Evolutionary conservation across 805 yeast genomes (phyloP).

Genomic region (Ogataea nitratoaversa): DNA sequence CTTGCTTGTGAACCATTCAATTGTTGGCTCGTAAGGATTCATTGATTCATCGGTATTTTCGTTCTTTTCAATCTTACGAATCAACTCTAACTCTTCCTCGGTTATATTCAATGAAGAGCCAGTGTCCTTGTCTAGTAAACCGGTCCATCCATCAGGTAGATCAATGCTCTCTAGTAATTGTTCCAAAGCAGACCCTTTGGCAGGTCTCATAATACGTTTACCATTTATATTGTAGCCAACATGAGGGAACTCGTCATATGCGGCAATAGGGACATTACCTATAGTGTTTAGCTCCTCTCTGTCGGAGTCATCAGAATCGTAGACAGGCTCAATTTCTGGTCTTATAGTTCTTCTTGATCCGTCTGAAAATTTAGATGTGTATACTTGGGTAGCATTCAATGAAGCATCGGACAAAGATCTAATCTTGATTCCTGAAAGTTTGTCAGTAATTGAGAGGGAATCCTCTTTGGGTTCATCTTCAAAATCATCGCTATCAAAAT

Average conservation of each 20-base stretch:
- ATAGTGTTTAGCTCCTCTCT: constrained; percentile 77
- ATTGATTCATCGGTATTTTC: constrained; percentile 75
- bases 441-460: constrained; percentile 46
- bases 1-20: constrained; percentile 92
- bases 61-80: constrained; percentile 78
- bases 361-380: constrained; percentile 58
- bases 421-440: constrained; percentile 49
- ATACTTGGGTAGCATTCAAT: constrained; percentile 28
- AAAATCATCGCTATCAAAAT: constrained; percentile 35
- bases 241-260: constrained; percentile 96
- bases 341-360: constrained; percentile 73
- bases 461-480: constrained; percentile 55
- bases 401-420: constrained; percentile 43
- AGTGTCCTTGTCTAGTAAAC: constrained; percentile 83
- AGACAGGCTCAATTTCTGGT: constrained; percentile 93
- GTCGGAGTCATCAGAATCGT: constrained; percentile 92
- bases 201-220: constrained; percentile 98
- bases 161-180: constrained; percentile 86
- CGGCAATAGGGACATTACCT: constrained; percentile 88
- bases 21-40: constrained; percentile 88
- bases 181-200: constrained; percentile 92
- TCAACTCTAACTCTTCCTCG: constrained; percentile 83
- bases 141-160: constrained; percentile 98
- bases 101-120: constrained; percentile 81
- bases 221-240: constrained; percentile 97